Base-by-base conservation (phyloP, 805 yeast species). In the Metschnikowia orientalis region DNA sequence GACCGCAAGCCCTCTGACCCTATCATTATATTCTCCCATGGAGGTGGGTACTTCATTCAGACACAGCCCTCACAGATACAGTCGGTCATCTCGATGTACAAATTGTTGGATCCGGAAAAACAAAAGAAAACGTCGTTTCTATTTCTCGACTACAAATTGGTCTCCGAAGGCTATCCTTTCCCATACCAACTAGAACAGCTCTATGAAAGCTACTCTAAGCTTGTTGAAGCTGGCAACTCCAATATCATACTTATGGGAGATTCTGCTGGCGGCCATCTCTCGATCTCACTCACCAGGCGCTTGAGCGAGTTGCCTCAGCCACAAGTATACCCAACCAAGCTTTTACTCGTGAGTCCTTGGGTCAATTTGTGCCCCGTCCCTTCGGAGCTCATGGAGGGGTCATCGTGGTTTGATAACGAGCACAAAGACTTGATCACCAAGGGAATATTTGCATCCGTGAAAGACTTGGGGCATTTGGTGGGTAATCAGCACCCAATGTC, bases 211-310 rank as follows among this genome's bases (percentile, higher is more conserved):
- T 60, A 63, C 39, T 30, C 26, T 15, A 28, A 30, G 26, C 41
- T 46, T 10, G 34, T 52, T 16, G 27, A 32, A 1, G 56, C 47
- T 9, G 55, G 58, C 1, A 41, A 45, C 31, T 34, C 43, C 10
- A 61, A 63, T 28, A 48, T 66, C 11, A 50, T 52, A 8, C 44
- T 65, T 4, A 40, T 66, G 42, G 71, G 71, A 3, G 71, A 66
- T 41, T 63, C 69, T 1, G 70, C 70, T 7, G 71, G 71, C 17
- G 70, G 66, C 1, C 54, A 64, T 40, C 52, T 66, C 38, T 44
- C 55, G 10, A 40, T 64, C 13, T 48, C 48, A 11, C 57, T 53
- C 36, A 42, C 61, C 10, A 59, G 61, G 32, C 51, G 40, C 26
- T 44, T 63, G 41, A 48, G 50, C 16, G 19, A 27, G 5, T 25